Conservation (phyloP, 345 rosid species). For the Heritiera fomes region DNA sequence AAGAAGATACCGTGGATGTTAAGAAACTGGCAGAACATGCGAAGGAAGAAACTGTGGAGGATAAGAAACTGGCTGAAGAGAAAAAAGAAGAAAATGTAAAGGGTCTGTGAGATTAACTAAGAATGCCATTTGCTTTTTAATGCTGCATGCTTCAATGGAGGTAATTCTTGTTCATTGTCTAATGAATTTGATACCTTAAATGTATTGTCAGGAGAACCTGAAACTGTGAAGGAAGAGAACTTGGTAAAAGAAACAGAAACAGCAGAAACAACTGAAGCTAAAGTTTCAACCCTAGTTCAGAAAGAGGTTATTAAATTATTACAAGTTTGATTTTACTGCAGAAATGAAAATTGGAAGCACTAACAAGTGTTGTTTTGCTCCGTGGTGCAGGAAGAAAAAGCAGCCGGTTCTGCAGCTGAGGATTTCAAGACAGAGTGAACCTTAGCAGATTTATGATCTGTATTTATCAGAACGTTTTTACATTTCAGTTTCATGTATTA, state of each 20-base stretch:
- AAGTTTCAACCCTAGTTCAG: conserved; percentile 16
- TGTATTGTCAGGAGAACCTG: conserved; percentile 13
- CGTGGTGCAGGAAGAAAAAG: conserved; percentile 2
- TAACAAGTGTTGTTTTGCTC: not conserved
- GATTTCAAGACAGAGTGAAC: conserved; percentile 7
- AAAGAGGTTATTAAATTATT: conserved; percentile 5
- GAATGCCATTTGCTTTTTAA: not conserved
- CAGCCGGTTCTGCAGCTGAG: not conserved
- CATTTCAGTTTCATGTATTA: not conserved
- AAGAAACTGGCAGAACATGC: not conserved
- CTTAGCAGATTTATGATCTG: not conserved
- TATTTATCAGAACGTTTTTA: not conserved
- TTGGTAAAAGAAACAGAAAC: conserved; percentile 10
- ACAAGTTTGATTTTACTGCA: not conserved
- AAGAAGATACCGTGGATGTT: not conserved
- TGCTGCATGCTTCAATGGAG: not conserved
- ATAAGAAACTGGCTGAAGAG: not conserved
- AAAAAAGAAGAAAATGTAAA: conserved; percentile 16
- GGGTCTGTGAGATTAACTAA: conserved; percentile 22
- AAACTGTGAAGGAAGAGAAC: conserved; percentile 25
- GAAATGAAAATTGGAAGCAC: not conserved
- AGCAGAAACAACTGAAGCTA: conserved; percentile 4
- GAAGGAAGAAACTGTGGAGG: not conserved
- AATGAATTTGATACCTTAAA: not conserved
- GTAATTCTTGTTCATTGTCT: not conserved